A percentile compares a stretch with the other conserved stretches of the same genome.
phyloP scores from a whole-genome alignment of 2,329 filamentous ascomycete species.

The Tolypocladium inflatum region DNA sequence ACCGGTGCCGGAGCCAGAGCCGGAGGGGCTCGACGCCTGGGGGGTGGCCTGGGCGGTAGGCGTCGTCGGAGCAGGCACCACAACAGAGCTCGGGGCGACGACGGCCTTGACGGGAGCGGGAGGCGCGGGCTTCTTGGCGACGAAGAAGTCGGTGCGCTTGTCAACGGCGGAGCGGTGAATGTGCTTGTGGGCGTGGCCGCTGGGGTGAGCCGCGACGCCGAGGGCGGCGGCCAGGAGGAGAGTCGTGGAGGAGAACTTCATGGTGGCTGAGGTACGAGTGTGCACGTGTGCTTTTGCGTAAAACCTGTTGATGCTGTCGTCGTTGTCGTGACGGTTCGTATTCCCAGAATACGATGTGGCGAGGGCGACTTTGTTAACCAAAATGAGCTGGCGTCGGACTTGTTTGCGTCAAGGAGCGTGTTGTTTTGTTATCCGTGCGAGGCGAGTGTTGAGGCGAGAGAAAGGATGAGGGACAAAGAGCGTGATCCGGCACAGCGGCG shows the following conservation, averaged over 20 bases:
- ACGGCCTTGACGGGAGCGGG: conserved; percentile 8
- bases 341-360: conserved; percentile 5
- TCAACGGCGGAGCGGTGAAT: conserved; percentile 19
- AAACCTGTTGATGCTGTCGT: background rate
- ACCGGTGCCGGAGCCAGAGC: conserved; percentile 9
- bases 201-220: conserved; percentile 31
- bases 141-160: conserved; percentile 22
- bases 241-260: conserved; percentile 31
- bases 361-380: background rate
- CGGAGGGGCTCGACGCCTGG: conserved; percentile 1
- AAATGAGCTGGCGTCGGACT: background rate
- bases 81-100: conserved; percentile 1
- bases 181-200: conserved; percentile 25
- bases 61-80: conserved; percentile 6
- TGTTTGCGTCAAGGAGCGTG: background rate
- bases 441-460: background rate
- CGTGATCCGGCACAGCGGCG: conserved; percentile 7
- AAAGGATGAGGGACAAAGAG: conserved; percentile 2
- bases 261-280: conserved; percentile 12
- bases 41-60: conserved; percentile 4
- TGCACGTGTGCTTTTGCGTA: background rate
- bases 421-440: background rate
- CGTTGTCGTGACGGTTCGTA: background rate
- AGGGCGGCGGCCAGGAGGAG: conserved; percentile 29
- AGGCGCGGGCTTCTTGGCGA: conserved; percentile 22